phyloP scores from a whole-genome alignment of 2,329 filamentous ascomycete species.

The Pyrenophora teres region DNA sequence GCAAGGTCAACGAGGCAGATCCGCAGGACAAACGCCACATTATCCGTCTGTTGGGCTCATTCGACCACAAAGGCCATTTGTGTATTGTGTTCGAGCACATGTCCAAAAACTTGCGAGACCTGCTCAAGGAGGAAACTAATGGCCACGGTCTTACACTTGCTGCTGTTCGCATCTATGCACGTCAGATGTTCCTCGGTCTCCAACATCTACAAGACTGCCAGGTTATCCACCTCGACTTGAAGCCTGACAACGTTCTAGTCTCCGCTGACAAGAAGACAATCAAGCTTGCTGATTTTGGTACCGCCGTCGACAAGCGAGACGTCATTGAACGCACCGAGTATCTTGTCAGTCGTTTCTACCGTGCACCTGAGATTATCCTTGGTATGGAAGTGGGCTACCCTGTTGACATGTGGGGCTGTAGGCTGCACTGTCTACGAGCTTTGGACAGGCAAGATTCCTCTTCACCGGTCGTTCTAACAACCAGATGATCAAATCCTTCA shows the following conservation, averaged over 20 bases:
- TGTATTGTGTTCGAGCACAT: constrained; percentile 98
- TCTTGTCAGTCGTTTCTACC: constrained; percentile 95
- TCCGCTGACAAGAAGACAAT: constrained; percentile 65
- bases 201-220: constrained; percentile 88
- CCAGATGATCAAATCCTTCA: constrained; percentile 94
- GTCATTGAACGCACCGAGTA: constrained; percentile 87
- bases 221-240: constrained; percentile 93
- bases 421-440: constrained; percentile 97
- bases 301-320: constrained; percentile 89
- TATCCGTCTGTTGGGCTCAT: constrained; percentile 82
- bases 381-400: constrained; percentile 95
- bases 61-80: constrained; percentile 92
- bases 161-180: constrained; percentile 85
- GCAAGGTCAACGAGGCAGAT: constrained; percentile 84
- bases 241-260: constrained; percentile 93
- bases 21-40: constrained; percentile 89
- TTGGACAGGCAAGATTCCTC: constrained; percentile 95
- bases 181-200: constrained; percentile 91
- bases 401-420: constrained; percentile 96
- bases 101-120: constrained; percentile 80
- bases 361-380: constrained; percentile 94
- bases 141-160: constrained; percentile 89
- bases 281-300: constrained; percentile 96
- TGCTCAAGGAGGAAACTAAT: constrained; percentile 80
- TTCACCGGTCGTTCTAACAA: constrained; percentile 97